Percentiles rank a stretch among this genome's conserved stretches.
phyloP scores from a whole-genome alignment of 768 basidiomycete species.

The Auriscalpium vulgare region DNA sequence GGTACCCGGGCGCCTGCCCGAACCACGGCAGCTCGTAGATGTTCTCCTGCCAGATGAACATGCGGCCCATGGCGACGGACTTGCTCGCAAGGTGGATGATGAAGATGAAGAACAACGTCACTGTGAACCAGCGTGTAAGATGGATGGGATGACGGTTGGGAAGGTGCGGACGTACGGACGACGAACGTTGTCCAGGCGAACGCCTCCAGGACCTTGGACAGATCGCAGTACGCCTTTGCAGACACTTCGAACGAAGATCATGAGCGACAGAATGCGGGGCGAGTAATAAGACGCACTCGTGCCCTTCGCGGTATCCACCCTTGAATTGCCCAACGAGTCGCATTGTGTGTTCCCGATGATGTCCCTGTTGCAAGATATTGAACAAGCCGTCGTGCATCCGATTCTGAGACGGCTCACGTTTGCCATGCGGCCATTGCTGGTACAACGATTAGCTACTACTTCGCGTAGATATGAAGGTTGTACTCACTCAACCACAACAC shows the following conservation, averaged over 20 bases:
- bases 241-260: slow-evolving; percentile 4
- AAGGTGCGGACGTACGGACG: neutral
- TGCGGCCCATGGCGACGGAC: slow-evolving; percentile 10
- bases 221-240: slow-evolving; percentile 13
- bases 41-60: slow-evolving; percentile 14
- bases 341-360: slow-evolving; percentile 9
- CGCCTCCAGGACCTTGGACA: slow-evolving; percentile 14
- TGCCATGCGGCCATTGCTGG: slow-evolving; percentile 14
- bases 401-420: slow-evolving; percentile 1
- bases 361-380: slow-evolving; percentile 4
- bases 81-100: slow-evolving; percentile 5
- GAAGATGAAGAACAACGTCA: slow-evolving; percentile 13
- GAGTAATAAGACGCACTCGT: slow-evolving; percentile 2
- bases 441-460: neutral
- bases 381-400: neutral
- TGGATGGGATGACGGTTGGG: neutral
- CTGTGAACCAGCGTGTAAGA: neutral
- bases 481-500: slow-evolving; percentile 15
- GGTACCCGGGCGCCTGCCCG: slow-evolving; percentile 13
- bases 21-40: slow-evolving; percentile 14
- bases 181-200: slow-evolving; percentile 13
- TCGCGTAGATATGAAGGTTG: neutral
- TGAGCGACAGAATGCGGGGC: no score
- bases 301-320: slow-evolving; percentile 9
- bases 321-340: slow-evolving; percentile 5